Base-by-base conservation (phyloP, 169 alveolate genomes). In the Cryptosporidium meleagridis region DNA sequence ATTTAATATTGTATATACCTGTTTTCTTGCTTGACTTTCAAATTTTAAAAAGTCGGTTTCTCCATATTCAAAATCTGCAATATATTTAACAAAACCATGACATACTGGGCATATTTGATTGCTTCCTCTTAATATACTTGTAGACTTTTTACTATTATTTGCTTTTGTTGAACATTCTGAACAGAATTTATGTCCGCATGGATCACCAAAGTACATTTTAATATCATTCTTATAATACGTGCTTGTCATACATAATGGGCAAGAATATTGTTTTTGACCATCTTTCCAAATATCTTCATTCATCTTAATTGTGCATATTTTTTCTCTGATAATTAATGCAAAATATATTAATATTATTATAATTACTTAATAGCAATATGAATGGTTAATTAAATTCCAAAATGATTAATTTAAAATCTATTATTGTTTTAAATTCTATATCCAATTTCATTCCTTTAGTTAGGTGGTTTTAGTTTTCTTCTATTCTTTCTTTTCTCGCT, bases 131-230 rank as follows among this genome's bases (percentile, higher is more conserved):
- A 65, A 33, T 33, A 65, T 37, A 39, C 44, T 45, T 44, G 59
- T n/a, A 21, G 84, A 70, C 21, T 35, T 73, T 4, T 65, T 52
- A 35, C 58, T 52, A 35, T 73, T 80, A 45, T 48, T 80, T 21
- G 67, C 44, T 62, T 41, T 80, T 33, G 48, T 18, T 18, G 80
- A 59, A 45, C 89, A 80, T 62, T 80, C 80, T 41, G 89, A 80
- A 65, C 89, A 80, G 31, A 80, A 80, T 16, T 53, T 21, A 65
- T 80, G 89, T 14, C 89, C 89, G 26, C 89, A 80, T 45, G 89
- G 80, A 62, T 80, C 89, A 26, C 89, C 89, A 45, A 12, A 80
- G 31, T 80, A 80, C 51, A 80, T 41, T 44, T 80, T 59, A 14
- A 80, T 31, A 33, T 65, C 89, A 65, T 44, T 29, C 21, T 80